Evolutionary conservation across 2,329 filamentous ascomycete species (phyloP).

Genomic region (Tympanopsis confertula): DNA sequence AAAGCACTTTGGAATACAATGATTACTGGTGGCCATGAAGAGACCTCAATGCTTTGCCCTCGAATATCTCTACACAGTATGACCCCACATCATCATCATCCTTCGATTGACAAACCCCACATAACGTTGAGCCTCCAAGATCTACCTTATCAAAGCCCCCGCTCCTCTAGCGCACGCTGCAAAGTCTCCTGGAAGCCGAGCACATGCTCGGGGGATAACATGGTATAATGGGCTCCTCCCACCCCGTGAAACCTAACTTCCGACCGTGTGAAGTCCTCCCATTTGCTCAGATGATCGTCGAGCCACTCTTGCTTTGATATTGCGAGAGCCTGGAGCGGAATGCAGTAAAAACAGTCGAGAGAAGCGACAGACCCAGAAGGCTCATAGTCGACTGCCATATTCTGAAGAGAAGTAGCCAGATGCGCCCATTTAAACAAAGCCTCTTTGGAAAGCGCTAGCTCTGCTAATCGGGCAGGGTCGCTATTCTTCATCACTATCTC

Average conservation of each 20-base stretch:
- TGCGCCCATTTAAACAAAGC: conserved; percentile 19
- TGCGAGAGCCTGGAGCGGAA: conserved; percentile 16
- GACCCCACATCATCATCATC: no score
- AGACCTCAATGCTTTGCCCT: no score
- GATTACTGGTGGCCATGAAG: no score
- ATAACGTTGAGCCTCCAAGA: no score
- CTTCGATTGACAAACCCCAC: no score
- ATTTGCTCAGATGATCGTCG: conserved; percentile 15
- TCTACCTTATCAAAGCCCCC: conserved; percentile 9
- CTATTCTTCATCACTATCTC: conserved; percentile 9
- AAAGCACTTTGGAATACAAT: no score
- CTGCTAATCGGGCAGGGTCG: conserved; percentile 10
- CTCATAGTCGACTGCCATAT: conserved; percentile 27
- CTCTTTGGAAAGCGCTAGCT: conserved; percentile 15
- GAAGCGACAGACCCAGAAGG: conserved; percentile 19
- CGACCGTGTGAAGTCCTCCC: conserved; percentile 18
- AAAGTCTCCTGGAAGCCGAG: conserved; percentile 16
- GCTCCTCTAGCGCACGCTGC: conserved; percentile 7
- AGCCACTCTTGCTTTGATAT: conserved; percentile 17
- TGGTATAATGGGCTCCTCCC: conserved; percentile 23
- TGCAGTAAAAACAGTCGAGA: conserved; percentile 29
- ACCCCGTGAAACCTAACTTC: conserved; percentile 19
- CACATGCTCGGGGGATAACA: conserved; percentile 23
- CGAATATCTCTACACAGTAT: no score
- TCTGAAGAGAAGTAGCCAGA: conserved; percentile 21